Conservation (phyloP, 2,329 filamentous ascomycete genomes). For the Aspergillus unguis region DNA sequence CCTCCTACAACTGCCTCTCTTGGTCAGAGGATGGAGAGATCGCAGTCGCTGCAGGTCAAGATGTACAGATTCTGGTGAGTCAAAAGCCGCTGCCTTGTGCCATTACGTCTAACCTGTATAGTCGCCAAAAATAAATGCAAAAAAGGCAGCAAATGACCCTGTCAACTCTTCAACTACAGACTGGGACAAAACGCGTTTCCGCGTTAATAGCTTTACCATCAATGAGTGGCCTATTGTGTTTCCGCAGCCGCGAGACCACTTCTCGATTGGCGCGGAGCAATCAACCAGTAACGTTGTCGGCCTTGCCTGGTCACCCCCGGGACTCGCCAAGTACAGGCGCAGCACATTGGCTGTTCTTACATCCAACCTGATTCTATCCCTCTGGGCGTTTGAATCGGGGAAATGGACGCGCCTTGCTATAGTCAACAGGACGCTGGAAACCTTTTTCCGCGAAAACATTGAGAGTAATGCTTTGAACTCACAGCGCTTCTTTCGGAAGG, state of each 20-base stretch:
- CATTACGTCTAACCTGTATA: slow-evolving; percentile 17
- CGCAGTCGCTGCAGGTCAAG: slow-evolving; percentile 55
- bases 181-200: slow-evolving; percentile 44
- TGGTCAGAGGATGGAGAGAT: slow-evolving; percentile 60
- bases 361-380: slow-evolving; percentile 53
- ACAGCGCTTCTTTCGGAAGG: slow-evolving; percentile 23
- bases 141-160: slow-evolving; percentile 20
- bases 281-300: slow-evolving; percentile 50
- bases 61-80: slow-evolving; percentile 51
- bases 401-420: slow-evolving; percentile 54
- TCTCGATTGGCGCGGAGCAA: slow-evolving; percentile 59
- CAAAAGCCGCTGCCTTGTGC: background rate
- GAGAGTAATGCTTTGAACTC: slow-evolving; percentile 22
- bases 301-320: slow-evolving; percentile 56
- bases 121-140: slow-evolving; percentile 25
- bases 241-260: slow-evolving; percentile 46
- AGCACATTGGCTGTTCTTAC: slow-evolving; percentile 56
- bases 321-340: slow-evolving; percentile 53
- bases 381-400: slow-evolving; percentile 51
- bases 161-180: slow-evolving; percentile 22
- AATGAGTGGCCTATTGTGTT: slow-evolving; percentile 49
- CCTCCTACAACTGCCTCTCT: slow-evolving; percentile 51
- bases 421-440: slow-evolving; percentile 49
- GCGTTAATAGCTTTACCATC: slow-evolving; percentile 51
- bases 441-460: slow-evolving; percentile 34